These are phyloP conservation scores for Athelia psychrophila DNA, from an alignment of 1,284 basidiomycete species.

Conservation along the genomic window DNA sequence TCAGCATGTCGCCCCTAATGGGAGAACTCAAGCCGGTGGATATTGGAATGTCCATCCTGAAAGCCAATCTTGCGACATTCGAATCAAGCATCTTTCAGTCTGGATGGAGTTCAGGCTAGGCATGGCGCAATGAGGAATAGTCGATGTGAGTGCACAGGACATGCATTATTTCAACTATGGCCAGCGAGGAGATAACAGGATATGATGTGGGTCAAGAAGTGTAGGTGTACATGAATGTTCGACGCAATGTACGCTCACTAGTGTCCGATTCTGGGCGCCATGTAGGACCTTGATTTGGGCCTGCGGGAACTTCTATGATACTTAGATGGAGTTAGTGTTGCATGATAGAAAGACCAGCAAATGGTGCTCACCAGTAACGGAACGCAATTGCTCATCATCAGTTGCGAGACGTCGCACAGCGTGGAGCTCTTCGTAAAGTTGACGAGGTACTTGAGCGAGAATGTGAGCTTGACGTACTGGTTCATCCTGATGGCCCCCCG, in stretches of 20 bases:
- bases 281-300: conserved; percentile 85
- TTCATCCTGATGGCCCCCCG: conserved; percentile 84
- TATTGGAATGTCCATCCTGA: no score
- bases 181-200: no score
- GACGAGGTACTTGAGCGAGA: conserved; percentile 95
- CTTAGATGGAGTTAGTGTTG: conserved; percentile 37
- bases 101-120: no score
- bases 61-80: no score
- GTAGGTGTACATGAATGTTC: no score
- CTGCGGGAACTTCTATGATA: conserved; percentile 82
- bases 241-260: conserved; percentile 43
- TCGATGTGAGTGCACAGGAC: no score
- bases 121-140: no score
- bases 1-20: no score
- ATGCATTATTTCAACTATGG: no score
- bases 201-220: no score
- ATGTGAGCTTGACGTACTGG: conserved; percentile 90
- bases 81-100: no score
- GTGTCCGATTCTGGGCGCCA: conserved; percentile 87
- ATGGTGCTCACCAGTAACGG: conserved; percentile 72
- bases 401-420: conserved; percentile 71
- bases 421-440: conserved; percentile 95
- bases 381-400: conserved; percentile 91
- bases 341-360: conserved; percentile 5
- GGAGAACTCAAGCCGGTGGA: no score